phyloP scores from a whole-genome alignment of 2,329 filamentous ascomycete species.

The Pseudohalonectria lignicola region DNA sequence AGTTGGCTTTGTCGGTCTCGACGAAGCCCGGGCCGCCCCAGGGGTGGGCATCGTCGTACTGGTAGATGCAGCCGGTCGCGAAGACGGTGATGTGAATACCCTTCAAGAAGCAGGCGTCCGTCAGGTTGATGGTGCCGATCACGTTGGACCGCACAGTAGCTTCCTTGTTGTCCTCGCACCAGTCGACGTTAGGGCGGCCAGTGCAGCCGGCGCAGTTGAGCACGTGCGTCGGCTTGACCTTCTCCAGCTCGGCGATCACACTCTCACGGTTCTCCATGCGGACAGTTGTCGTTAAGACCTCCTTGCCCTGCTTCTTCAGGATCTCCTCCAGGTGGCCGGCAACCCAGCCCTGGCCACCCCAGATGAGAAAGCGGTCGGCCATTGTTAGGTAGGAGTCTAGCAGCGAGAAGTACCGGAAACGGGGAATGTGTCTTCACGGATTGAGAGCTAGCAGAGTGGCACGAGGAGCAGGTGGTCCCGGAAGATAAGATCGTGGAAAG shows the following conservation, averaged over 20 bases:
- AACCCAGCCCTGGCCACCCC: conserved; percentile 52
- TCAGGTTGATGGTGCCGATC: conserved; percentile 51
- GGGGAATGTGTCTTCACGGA: no score
- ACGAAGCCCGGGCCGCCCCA: conserved; percentile 48
- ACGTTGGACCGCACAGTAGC: conserved; percentile 58
- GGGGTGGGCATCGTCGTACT: conserved; percentile 50
- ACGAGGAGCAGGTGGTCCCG: no score
- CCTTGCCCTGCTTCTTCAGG: conserved; percentile 47
- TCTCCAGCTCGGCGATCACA: conserved; percentile 44
- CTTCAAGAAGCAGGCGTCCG: conserved; percentile 47
- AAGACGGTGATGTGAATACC: conserved; percentile 55
- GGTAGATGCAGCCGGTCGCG: conserved; percentile 58
- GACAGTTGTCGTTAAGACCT: conserved; percentile 47
- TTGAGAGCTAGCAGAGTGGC: no score
- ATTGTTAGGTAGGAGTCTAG: no score
- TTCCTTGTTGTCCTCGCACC: conserved; percentile 61
- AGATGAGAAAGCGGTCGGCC: conserved; percentile 43
- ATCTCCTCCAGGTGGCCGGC: conserved; percentile 49
- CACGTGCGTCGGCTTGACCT: conserved; percentile 53
- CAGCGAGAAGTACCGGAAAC: no score
- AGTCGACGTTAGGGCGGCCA: conserved; percentile 58
- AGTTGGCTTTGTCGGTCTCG: conserved; percentile 54
- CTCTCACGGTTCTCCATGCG: conserved; percentile 54
- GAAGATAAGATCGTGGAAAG: no score
- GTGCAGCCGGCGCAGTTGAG: conserved; percentile 57